Evolutionary conservation across 768 basidiomycete genomes (phyloP), one percentile per base, ranked within the genome.

Genomic region (Plicaturopsis crispa): DNA sequence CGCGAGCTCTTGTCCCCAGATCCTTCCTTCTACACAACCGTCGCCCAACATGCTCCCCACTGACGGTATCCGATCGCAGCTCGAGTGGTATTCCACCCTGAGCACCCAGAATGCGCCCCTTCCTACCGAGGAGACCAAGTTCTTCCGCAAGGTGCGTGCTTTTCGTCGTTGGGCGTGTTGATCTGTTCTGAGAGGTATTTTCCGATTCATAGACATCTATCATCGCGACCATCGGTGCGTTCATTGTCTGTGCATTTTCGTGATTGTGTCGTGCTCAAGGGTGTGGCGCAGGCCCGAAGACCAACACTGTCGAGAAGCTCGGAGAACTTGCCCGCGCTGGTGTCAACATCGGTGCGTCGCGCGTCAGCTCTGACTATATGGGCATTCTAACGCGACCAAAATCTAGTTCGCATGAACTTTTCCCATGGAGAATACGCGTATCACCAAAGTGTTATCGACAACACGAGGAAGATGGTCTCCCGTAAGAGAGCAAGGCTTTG

Each of bases 371-470:
- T 28, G 17, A 24, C 18, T 24, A 20, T 32, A 19, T 8, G 8
- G 8, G 14, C 10, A 14, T 28, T 8, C 14, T 28, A 14, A 28
- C 26, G 14, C 14, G 26, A 28, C n/a, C n/a, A 28, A 14, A 28
- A 14, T 28, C 26, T 50, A 97, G 96, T 99, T 47, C 93, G 96
- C 65, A 98, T 99, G 96, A 99, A 99, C 75, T 99, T 98, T 62
- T 98, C 94, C 39, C 96, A 99, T 78, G 96, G 96, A 33, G 84
- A 84, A 40, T 93, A 99, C 63, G 91, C 92, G 53, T 98, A 94
- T 61, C 96, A 98, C 67, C 92, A 99, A 68, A 92, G 88, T 48
- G 96, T 98, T 50, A 91, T 99, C 58, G 93, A 98, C 69, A 98
- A 98, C 72, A 85, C 91, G 36, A 75, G 93, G 53, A 82, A 80